Conservation (phyloP, 495 filamentous ascomycete genomes). For the Penicillium pancosmium region DNA sequence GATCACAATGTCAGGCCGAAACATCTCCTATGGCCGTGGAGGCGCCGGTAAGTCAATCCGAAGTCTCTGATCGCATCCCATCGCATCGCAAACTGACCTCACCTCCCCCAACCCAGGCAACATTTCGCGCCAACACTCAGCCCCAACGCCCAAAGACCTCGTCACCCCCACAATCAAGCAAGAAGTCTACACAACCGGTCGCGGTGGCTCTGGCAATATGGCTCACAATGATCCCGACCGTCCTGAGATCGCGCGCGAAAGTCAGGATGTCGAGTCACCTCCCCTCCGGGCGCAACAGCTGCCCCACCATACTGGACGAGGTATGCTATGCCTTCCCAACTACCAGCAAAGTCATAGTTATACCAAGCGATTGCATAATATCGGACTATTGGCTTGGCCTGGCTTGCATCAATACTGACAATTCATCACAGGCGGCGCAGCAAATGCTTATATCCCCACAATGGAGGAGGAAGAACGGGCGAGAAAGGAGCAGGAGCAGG, state of each 20-base stretch:
- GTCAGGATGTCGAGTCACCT: slow-evolving; percentile 74
- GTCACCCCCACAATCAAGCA: slow-evolving; percentile 82
- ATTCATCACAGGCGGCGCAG: slow-evolving; percentile 40
- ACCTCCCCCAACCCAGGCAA: slow-evolving; percentile 57
- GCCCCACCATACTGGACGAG: slow-evolving; percentile 49
- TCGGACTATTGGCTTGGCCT: too few species aligned
- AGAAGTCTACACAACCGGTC: slow-evolving; percentile 80
- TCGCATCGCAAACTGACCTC: background rate
- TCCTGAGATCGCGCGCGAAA: slow-evolving; percentile 69
- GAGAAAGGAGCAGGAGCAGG: slow-evolving; percentile 36
- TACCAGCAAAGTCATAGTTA: too few species aligned
- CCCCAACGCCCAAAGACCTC: slow-evolving; percentile 60
- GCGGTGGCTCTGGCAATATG: slow-evolving; percentile 77
- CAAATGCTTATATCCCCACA: slow-evolving; percentile 47
- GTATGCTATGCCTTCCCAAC: slow-evolving; percentile 26
- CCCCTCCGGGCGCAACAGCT: slow-evolving; percentile 50
- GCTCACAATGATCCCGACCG: slow-evolving; percentile 63
- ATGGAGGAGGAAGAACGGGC: slow-evolving; percentile 41
- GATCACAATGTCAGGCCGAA: slow-evolving; percentile 29
- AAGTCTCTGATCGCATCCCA: background rate
- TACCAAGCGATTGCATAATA: background rate
- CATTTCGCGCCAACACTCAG: slow-evolving; percentile 62
- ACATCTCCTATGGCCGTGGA: slow-evolving; percentile 57
- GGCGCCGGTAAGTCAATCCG: slow-evolving; percentile 48
- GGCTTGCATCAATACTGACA: background rate